Evolutionary conservation across 148 eudicot genomes (phyloP).

Genomic region (Amaranthus cruentus): DNA sequence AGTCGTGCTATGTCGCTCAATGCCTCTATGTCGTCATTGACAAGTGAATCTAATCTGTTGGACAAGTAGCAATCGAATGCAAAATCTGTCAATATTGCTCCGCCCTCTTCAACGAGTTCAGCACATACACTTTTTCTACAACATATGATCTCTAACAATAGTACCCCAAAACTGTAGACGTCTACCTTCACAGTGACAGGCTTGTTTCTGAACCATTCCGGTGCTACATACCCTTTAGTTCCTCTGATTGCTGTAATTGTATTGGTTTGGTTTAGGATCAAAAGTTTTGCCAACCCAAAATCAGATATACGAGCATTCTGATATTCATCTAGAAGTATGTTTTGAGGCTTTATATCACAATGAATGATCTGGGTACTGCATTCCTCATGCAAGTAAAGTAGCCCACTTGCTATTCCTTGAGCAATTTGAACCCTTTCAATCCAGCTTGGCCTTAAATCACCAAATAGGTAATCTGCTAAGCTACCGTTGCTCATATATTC

Average conservation of each 20-base stretch:
- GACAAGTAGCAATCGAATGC: constrained; percentile 38
- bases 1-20: constrained; percentile 2
- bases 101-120: constrained; percentile 5
- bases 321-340: constrained; percentile 53
- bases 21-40: constrained; percentile 18
- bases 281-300: constrained; percentile 57
- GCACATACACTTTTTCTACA: constrained; percentile 20
- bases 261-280: constrained; percentile 40
- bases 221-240: constrained; percentile 67
- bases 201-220: constrained; percentile 63
- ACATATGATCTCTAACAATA: constrained; percentile 42
- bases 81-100: constrained; percentile 34
- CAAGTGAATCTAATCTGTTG: constrained; percentile 15
- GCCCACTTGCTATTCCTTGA: constrained; percentile 37
- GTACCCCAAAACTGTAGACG: constrained; percentile 50
- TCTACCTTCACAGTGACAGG: constrained; percentile 46
- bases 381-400: constrained; percentile 51
- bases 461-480: constrained; percentile 38
- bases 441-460: constrained; percentile 39
- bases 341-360: constrained; percentile 62
- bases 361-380: constrained; percentile 60
- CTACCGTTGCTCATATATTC: constrained; percentile 49
- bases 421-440: constrained; percentile 24
- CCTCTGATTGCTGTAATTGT: constrained; percentile 51
- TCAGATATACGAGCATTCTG: constrained; percentile 55